Evolutionary conservation across 257 asterid genomes (phyloP), one percentile per base, ranked within the genome.

Genomic region (Solanum chmielewskii): DNA sequence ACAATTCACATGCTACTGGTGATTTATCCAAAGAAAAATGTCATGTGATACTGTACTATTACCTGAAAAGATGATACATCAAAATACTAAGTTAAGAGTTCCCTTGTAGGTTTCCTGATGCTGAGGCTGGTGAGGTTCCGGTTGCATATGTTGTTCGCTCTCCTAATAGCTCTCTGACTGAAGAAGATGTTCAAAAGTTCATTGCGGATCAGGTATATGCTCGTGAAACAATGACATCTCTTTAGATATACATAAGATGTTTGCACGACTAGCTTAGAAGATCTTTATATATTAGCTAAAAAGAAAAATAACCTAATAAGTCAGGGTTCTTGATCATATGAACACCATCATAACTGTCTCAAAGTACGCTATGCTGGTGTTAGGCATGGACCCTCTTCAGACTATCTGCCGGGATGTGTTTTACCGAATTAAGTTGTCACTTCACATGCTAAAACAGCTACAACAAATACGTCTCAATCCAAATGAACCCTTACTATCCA

Each of bases 51-150:
- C 69, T 25, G 41, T 47, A 13, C 10, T 29, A 25, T 70, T 27
- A 29, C 78, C 31, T 3, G 2, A 47, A 77, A 20, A 21, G 4
- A 52, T 14, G 74, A 42, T 85, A 18, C 80, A 49, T 60, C 80
- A 82, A 44, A 66, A 37, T 31, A 49, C 37, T 6, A 29, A 29
- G 44, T 80, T 80, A 81, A 64, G 44, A 49, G 42, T 44, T 66
- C 20, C 20, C 71, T 83, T 89, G 41, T 84, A 97, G 99, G 85
- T 96, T 91, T 86, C 99, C 99, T 10, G 98, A 97, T 84, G 96
- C 93, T n/a, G 99, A 95, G 92, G 99, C 99, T 88, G 99, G 99
- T 87, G 99, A 97, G 91, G 98, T 97, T 87, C 99, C 99, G 2
- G 52, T 90, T 73, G 98, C 97, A 11, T 97, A 90, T 86, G 98